A percentile compares a stretch with the other conserved stretches of the same genome.
These are phyloP conservation scores for Pythium scleroteichum DNA, from an alignment of 352 stramenopile species.

Conservation along the genomic window DNA sequence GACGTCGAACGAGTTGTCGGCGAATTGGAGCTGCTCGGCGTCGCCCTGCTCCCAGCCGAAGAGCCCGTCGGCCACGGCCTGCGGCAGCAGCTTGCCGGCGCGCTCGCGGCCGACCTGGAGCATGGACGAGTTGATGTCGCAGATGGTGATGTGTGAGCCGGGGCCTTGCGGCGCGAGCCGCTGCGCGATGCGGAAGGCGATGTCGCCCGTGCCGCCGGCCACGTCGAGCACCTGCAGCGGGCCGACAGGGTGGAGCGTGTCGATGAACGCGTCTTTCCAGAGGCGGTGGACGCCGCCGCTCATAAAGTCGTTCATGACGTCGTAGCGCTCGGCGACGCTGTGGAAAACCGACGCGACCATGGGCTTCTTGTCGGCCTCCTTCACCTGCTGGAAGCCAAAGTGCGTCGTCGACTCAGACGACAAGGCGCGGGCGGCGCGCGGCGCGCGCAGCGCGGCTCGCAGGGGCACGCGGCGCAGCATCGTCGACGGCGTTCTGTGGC, in stretches of 20 bases:
- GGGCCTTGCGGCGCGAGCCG: slow-evolving; percentile 37
- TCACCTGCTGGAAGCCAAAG: slow-evolving; percentile 91
- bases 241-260: slow-evolving; percentile 76
- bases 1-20: slow-evolving; percentile 95
- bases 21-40: slow-evolving; percentile 95
- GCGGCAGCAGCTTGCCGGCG: slow-evolving; percentile 70
- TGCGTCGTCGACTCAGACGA: slow-evolving; percentile 55
- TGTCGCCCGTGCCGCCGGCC: slow-evolving; percentile 98
- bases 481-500: slow-evolving; percentile 2
- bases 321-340: slow-evolving; percentile 95
- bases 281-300: slow-evolving; percentile 93
- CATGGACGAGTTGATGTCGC: slow-evolving; percentile 99
- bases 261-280: slow-evolving; percentile 98
- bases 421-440: background rate
- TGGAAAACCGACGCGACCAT: slow-evolving; percentile 97
- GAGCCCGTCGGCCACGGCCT: slow-evolving; percentile 39
- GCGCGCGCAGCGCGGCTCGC: slow-evolving; percentile 1
- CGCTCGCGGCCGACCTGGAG: slow-evolving; percentile 93
- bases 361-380: slow-evolving; percentile 92
- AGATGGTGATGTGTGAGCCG: slow-evolving; percentile 92
- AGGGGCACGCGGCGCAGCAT: slow-evolving; percentile 4
- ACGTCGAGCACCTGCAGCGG: slow-evolving; percentile 93
- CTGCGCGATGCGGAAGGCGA: slow-evolving; percentile 97
- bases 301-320: slow-evolving; percentile 99
- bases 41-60: slow-evolving; percentile 95